Base-by-base conservation (phyloP, 192 early-diverging fungal genomes). In the Pilobolus umbonatus region DNA sequence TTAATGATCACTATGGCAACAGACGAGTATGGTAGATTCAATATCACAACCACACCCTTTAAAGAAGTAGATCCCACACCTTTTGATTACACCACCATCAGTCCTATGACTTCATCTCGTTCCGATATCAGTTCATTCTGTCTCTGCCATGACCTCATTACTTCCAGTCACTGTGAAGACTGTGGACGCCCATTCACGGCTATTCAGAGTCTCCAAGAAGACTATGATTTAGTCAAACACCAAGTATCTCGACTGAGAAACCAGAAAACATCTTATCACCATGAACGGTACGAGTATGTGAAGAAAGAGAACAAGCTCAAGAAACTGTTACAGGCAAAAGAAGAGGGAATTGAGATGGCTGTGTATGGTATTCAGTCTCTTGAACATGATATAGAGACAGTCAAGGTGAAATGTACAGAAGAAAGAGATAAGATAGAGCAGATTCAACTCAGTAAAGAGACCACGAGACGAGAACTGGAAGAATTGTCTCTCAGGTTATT, bases 401-500 rank as follows among this genome's bases (percentile, higher is more conserved):
- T 94, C 47, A 80, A 84, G 30, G 77, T 86, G 39, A 91, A 89
- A 60, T 80, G 85, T 29, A 70, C 81, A 19, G 90, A 92, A 55
- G 88, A 90, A 71, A 84, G 89, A 19, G 84, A 85, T 39, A 82
- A 85, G 62, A 80, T 87, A 0, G 84, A 86, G 0, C 86, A 94
- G 60, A 80, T 98, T 45, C 87, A 94, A 45, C 80, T 83, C 50
- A 85, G 88, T 32, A 96, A 93, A 54, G 90, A 94, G 51, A 76
- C 82, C 14, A 80, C 94, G 5, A 89, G 96, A 73, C 80, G 82
- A 3, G 96, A 98, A 69, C 74, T 98, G 6, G 94, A 95, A 55
- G 93, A 96, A 29, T 75, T 98, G 29, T 90, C 90, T 21, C 78
- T 80, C 30, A 81, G 81, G 32, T 72, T 98, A n/a, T 92, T 97